phyloP scores from a whole-genome alignment of 768 basidiomycete genomes.

The Leccinum imitatum region DNA sequence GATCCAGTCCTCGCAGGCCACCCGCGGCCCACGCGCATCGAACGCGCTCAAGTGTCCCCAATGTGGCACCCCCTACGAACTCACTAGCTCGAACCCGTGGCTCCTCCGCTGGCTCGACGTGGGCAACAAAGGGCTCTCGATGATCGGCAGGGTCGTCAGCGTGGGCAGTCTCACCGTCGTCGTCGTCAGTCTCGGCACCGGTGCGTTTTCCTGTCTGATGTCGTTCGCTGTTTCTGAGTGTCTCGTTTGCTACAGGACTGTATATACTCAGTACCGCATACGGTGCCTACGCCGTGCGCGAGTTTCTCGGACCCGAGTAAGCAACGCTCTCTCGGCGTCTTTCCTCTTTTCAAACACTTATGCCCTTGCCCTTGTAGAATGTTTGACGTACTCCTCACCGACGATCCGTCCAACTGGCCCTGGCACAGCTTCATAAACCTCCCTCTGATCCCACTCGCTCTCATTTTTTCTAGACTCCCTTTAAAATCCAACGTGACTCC shows the following conservation, averaged over 20 bases:
- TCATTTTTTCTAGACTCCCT: conserved; percentile 62
- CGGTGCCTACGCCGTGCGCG: conserved; percentile 67
- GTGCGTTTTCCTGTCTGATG: conserved; percentile 38
- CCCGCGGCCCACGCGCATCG: conserved; percentile 41
- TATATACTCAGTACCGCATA: conserved; percentile 60
- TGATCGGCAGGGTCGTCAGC: conserved; percentile 52
- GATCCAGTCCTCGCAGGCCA: conserved; percentile 71
- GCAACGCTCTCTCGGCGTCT: conserved; percentile 16
- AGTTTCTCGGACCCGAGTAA: conserved; percentile 70
- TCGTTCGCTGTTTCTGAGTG: neutral
- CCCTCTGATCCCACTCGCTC: conserved; percentile 65
- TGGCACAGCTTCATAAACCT: conserved; percentile 76
- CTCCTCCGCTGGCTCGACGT: conserved; percentile 50
- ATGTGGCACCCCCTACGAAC: conserved; percentile 63
- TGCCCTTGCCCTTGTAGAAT: conserved; percentile 38
- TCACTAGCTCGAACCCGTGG: conserved; percentile 62
- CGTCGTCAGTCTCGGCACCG: conserved; percentile 56
- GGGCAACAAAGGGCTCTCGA: conserved; percentile 50
- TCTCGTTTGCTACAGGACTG: conserved; percentile 33
- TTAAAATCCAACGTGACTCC: conserved; percentile 29
- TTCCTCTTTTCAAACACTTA: neutral
- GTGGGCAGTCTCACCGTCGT: conserved; percentile 49
- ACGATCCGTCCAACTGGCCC: conserved; percentile 73
- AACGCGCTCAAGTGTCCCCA: conserved; percentile 83
- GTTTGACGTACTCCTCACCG: conserved; percentile 61